These are phyloP conservation scores for Penicillium crustosum DNA, from an alignment of 2,329 filamentous ascomycete species.

Conservation along the genomic window DNA sequence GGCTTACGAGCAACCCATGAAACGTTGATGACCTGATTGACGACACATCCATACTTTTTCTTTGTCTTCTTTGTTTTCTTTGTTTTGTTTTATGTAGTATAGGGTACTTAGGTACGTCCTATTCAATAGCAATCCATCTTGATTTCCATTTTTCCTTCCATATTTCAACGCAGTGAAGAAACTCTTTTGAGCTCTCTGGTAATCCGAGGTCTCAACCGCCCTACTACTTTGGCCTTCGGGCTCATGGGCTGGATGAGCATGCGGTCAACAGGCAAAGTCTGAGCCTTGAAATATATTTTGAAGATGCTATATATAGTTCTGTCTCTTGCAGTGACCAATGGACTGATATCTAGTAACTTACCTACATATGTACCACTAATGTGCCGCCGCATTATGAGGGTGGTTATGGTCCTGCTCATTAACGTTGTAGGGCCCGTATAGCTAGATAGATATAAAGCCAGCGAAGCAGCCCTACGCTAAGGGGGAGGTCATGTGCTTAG, in stretches of 20 bases:
- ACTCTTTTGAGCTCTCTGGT: slow-evolving; percentile 44
- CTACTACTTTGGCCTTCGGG: slow-evolving; percentile 17
- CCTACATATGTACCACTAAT: too few species aligned
- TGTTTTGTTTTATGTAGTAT: slow-evolving; percentile 9
- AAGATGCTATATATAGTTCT: not conserved
- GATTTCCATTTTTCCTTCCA: not conserved
- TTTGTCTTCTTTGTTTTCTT: slow-evolving; percentile 11
- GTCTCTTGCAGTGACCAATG: not conserved
- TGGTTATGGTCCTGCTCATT: too few species aligned
- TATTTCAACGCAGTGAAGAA: slow-evolving; percentile 36
- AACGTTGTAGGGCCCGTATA: too few species aligned
- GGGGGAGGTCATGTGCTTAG: too few species aligned
- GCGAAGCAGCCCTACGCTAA: too few species aligned
- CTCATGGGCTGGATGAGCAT: slow-evolving; percentile 43
- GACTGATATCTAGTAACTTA: not conserved
- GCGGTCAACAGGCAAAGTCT: slow-evolving; percentile 48
- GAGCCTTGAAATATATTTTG: slow-evolving; percentile 24
- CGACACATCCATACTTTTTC: slow-evolving; percentile 35
- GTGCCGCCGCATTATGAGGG: too few species aligned
- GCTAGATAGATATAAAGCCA: too few species aligned
- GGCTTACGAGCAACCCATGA: slow-evolving; percentile 44
- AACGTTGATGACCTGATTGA: slow-evolving; percentile 50
- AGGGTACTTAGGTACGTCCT: slow-evolving; percentile 27
- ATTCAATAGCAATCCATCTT: slow-evolving; percentile 6
- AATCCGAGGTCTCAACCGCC: slow-evolving; percentile 48